A percentile compares a stretch with the other conserved stretches of the same genome.
Conservation (phyloP, 139 green algal genomes). For the Parachlorella kessleri region DNA sequence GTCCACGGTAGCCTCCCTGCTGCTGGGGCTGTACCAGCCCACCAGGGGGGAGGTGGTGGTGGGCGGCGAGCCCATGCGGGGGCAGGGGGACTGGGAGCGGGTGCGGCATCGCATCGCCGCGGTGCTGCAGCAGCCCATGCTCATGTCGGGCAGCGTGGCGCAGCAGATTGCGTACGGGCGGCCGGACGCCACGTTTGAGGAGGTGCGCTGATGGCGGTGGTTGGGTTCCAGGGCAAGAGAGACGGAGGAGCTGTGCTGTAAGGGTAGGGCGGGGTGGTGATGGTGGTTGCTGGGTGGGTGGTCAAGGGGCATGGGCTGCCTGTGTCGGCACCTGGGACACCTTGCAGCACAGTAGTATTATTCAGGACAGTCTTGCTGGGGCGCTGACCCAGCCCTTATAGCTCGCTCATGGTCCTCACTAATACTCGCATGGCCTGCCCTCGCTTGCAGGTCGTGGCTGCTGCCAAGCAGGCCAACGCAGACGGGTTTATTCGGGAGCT, state of each 20-base stretch:
- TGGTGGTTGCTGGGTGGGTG: too few relatives aligned
- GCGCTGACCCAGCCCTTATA: too few relatives aligned
- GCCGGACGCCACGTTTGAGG: slow-evolving; percentile 22
- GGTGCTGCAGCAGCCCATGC: slow-evolving; percentile 79
- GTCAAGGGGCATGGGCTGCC: too few relatives aligned
- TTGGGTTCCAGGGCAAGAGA: too few relatives aligned
- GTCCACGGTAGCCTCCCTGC: slow-evolving; percentile 74
- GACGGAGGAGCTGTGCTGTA: too few relatives aligned
- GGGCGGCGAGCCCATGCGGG: slow-evolving; percentile 58
- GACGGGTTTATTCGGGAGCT: slow-evolving; percentile 76
- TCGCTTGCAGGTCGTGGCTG: slow-evolving; percentile 8
- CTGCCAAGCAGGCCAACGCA: slow-evolving; percentile 59
- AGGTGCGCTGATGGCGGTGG: slow-evolving; percentile 31
- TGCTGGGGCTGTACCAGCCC: slow-evolving; percentile 71
- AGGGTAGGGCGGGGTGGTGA: too few relatives aligned
- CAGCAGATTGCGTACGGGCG: slow-evolving; percentile 85
- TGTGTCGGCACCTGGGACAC: too few relatives aligned
- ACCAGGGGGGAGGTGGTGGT: slow-evolving; percentile 64
- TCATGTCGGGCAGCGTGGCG: slow-evolving; percentile 82
- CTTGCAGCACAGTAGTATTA: too few relatives aligned
- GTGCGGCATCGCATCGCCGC: slow-evolving; percentile 72
- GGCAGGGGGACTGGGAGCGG: slow-evolving; percentile 61
- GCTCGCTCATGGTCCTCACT: too few relatives aligned
- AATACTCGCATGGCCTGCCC: too few relatives aligned
- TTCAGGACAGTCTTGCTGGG: too few relatives aligned